Evolutionary conservation across 352 stramenopile genomes (phyloP).

Genomic region (Pythium grandisporangium): DNA sequence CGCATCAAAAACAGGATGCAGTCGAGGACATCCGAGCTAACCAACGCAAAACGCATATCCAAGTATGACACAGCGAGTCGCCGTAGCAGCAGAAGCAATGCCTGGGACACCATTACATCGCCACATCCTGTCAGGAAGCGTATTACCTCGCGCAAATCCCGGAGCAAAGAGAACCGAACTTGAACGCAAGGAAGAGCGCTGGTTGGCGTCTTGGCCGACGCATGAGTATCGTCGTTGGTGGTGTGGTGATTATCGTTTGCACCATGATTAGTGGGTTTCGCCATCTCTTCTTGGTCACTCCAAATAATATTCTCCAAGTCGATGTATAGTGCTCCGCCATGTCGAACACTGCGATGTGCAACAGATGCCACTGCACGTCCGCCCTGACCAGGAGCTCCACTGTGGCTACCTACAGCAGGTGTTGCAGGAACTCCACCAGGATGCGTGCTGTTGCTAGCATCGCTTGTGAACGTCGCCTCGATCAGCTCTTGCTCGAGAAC

Average conservation of each 20-base stretch:
- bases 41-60: constrained; percentile 59
- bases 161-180: constrained; percentile 64
- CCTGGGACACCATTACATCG: constrained; percentile 33
- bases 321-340: constrained; percentile 67
- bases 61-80: constrained; percentile 56
- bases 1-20: constrained; percentile 53
- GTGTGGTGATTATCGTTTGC: neutral
- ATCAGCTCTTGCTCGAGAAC: constrained; percentile 58
- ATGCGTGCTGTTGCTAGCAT: neutral
- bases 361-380: too few species aligned
- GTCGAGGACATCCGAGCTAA: constrained; percentile 75
- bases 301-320: constrained; percentile 76
- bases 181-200: constrained; percentile 38
- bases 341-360: too few species aligned
- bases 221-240: neutral
- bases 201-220: neutral
- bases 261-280: too few species aligned
- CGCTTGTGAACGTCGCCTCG: constrained; percentile 2
- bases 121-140: constrained; percentile 52
- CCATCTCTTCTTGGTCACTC: constrained; percentile 78
- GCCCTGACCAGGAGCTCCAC: too few species aligned
- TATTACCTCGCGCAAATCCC: constrained; percentile 51
- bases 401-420: too few species aligned
- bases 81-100: constrained; percentile 48
- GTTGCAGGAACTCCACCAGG: neutral